Evolutionary conservation across 331 rosid genomes (phyloP).

Genomic region (Quercus tomentella): DNA sequence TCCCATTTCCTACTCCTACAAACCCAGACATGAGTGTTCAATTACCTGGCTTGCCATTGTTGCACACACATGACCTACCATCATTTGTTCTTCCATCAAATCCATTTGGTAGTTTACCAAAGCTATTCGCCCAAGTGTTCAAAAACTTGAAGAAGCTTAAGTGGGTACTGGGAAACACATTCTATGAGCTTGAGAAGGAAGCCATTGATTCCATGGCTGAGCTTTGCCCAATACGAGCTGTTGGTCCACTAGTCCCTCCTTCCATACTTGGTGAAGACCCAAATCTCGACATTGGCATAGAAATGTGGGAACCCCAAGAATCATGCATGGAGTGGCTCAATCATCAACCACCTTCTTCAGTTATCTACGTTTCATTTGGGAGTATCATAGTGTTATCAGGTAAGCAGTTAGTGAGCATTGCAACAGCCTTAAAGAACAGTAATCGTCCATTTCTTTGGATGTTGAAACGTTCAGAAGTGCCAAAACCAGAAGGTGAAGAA

Average conservation of each 20-base stretch:
- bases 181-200: conserved; percentile 40
- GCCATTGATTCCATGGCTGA: conserved; percentile 35
- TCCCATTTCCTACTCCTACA: conserved; percentile 23
- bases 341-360: conserved; percentile 27
- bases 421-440: conserved; percentile 25
- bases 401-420: conserved; percentile 35
- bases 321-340: conserved; percentile 50
- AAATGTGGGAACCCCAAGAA: conserved; percentile 43
- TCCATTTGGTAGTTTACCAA: not conserved
- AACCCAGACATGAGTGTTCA: conserved; percentile 17
- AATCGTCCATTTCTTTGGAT: conserved; percentile 39
- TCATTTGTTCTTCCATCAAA: conserved; percentile 45
- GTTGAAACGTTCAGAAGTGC: conserved; percentile 4
- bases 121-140: conserved; percentile 13
- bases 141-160: conserved; percentile 30
- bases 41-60: conserved; percentile 37
- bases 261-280: conserved; percentile 24
- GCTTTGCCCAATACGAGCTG: conserved; percentile 17
- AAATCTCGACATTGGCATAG: conserved; percentile 27
- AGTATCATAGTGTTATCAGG: conserved; percentile 18
- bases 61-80: conserved; percentile 39
- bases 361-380: conserved; percentile 48
- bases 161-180: conserved; percentile 46
- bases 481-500: not conserved
- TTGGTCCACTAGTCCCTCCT: conserved; percentile 44